A percentile compares a stretch with the other conserved stretches of the same genome.
phyloP scores from a whole-genome alignment of 2,329 filamentous ascomycete genomes.

The Plenodomus biglobosus region DNA sequence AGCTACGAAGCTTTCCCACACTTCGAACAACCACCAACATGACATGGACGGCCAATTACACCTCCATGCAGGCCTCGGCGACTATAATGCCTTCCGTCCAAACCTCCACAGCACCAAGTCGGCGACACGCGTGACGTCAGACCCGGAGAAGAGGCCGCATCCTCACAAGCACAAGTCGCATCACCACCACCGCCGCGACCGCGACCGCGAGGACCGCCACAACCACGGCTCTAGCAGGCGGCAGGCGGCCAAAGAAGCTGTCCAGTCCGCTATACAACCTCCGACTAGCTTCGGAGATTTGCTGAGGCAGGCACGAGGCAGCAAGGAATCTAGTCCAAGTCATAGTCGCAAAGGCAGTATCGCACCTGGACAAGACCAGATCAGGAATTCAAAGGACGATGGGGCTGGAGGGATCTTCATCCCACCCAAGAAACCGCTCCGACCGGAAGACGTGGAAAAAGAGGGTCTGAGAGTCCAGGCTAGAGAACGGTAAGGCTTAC shows the following conservation, averaged over 20 bases:
- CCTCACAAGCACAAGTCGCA: constrained; percentile 34
- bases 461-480: constrained; percentile 40
- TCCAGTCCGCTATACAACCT: constrained; percentile 49
- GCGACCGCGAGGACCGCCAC: constrained; percentile 32
- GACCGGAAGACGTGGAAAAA: constrained; percentile 44
- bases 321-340: constrained; percentile 32
- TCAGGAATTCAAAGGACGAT: constrained; percentile 8
- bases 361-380: constrained; percentile 14
- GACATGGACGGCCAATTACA: constrained; percentile 26
- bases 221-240: constrained; percentile 33
- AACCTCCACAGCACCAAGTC: constrained; percentile 25
- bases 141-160: constrained; percentile 34
- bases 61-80: constrained; percentile 19
- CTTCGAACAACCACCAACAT: constrained; percentile 11
- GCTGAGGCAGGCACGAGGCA: constrained; percentile 42
- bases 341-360: constrained; percentile 36
- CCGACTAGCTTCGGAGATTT: constrained; percentile 50
- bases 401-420: constrained; percentile 14
- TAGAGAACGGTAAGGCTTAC: constrained; percentile 39
- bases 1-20: constrained; percentile 4
- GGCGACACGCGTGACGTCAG: constrained; percentile 29
- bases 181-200: constrained; percentile 33
- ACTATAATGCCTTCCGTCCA: constrained; percentile 23
- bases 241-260: constrained; percentile 46
- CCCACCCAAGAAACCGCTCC: constrained; percentile 33